Percentiles rank a stretch among this genome's conserved stretches.
Evolutionary conservation across 495 filamentous ascomycete species (phyloP).

Genomic region (Penicillium argentinense): DNA sequence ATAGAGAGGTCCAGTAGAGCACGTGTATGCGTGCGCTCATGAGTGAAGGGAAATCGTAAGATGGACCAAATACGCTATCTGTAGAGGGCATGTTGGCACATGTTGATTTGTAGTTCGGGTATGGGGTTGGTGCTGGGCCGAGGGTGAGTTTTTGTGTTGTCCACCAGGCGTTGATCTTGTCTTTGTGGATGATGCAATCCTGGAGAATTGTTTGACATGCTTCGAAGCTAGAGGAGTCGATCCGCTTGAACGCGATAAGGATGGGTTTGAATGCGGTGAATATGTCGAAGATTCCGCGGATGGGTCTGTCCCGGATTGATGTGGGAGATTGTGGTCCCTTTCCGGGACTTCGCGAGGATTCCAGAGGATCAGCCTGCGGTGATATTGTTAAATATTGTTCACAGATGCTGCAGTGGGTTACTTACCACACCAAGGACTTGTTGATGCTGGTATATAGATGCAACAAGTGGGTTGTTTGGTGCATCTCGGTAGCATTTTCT

Average conservation of each 20-base stretch:
- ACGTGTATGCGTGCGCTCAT: neutral
- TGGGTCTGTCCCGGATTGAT: no score
- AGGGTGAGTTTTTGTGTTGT: neutral
- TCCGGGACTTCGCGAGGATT: neutral
- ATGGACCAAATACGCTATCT: neutral
- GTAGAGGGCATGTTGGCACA: neutral
- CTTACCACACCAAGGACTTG: neutral
- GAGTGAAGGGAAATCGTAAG: neutral
- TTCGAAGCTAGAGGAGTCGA: neutral
- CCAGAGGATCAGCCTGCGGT: neutral
- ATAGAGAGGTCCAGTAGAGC: neutral
- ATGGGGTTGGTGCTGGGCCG: neutral
- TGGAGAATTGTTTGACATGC: neutral
- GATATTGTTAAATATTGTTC: neutral
- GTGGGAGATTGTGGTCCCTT: no score
- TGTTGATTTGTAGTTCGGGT: neutral
- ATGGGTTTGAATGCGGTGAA: neutral
- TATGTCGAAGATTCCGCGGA: neutral
- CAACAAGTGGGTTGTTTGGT: neutral
- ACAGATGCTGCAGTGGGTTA: neutral
- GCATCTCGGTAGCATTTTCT: neutral
- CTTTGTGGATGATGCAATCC: slow-evolving; percentile 1
- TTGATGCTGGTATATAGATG: neutral
- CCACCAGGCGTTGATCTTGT: neutral
- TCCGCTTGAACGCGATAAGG: neutral